Evolutionary conservation across 306 rosid species (phyloP), one percentile per base, ranked within the genome.

Genomic region (Acacia acuminata): DNA sequence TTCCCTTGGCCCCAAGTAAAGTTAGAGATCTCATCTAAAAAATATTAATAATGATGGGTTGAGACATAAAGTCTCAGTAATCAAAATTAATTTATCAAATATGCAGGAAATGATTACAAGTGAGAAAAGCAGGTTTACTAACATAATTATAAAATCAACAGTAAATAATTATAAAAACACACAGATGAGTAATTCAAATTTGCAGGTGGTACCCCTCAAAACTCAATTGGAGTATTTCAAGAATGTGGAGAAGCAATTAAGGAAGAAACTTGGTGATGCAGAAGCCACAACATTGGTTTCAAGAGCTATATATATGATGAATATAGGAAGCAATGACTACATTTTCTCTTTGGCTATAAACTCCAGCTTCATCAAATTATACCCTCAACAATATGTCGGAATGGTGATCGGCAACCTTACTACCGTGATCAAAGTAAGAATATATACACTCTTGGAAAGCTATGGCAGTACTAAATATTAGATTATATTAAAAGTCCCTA

Each of bases 281-380:
- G 85, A 86, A 76, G 86, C 89, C 82, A 82, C 82, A 56, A 38
- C 4, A 51, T 58, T 77, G 47, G 71, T 88, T 16, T 84, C 94
- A 81, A 86, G 81, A 82, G 96, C 91, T 48, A 89, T 93, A 77
- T 91, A 90, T 81, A 80, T 93, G 81, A 80, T 90, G 50, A 79
- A 77, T 82, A 78, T 91, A 1, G 98, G 97, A 65, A 67, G 22
- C 86, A 91, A 93, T 76, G 97, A 91, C 71, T 93, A 91, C 75
- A 34, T 34, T 75, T 88, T 76, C 79, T 69, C 51, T 85, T 13
- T 87, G 76, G 71, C 86, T 82, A 72, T 73, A 84, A 86, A 88
- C 42, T 85, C 90, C 63, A 56, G 85, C 63, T 19, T 55, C n/a
- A 8, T 75, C 2, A 70, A 78, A 7, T 74, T 86, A 53, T 80